Evolutionary conservation across 176 grass and related monocot genomes (phyloP).

Genomic region (Paspalum vaginatum): DNA sequence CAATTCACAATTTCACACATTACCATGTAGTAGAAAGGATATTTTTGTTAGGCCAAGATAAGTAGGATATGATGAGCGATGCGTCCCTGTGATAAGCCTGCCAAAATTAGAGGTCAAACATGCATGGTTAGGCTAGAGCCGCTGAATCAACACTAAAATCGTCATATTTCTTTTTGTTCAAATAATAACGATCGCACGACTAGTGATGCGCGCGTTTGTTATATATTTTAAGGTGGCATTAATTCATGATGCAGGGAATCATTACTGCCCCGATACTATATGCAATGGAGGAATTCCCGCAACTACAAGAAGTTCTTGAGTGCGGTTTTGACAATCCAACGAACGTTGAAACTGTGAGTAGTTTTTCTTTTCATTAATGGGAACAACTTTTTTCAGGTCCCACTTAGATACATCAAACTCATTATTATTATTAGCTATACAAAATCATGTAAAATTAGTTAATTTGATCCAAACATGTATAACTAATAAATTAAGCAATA

Average conservation of each 20-base stretch:
- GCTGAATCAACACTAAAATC: conserved; percentile 1
- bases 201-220: no score
- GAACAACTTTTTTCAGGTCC: no score
- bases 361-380: no score
- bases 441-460: no score
- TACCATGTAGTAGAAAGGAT: not conserved
- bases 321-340: conserved; percentile 77
- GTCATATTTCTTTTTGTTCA: not conserved
- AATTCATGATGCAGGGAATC: conserved; percentile 77
- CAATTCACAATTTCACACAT: not conserved
- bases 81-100: not conserved
- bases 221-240: conserved; percentile 31
- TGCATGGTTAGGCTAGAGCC: conserved; percentile 21
- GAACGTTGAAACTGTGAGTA: conserved; percentile 84
- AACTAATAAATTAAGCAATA: no score
- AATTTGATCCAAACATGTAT: no score
- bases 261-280: conserved; percentile 93
- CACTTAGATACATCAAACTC: no score
- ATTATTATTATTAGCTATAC: no score
- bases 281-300: conserved; percentile 89
- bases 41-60: conserved; percentile 7
- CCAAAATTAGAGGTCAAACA: conserved; percentile 11
- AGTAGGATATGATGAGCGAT: not conserved
- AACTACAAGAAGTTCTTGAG: conserved; percentile 73
- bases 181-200: no score